Conservation (phyloP, 495 filamentous ascomycete species). For the Penicillium nucicola region DNA sequence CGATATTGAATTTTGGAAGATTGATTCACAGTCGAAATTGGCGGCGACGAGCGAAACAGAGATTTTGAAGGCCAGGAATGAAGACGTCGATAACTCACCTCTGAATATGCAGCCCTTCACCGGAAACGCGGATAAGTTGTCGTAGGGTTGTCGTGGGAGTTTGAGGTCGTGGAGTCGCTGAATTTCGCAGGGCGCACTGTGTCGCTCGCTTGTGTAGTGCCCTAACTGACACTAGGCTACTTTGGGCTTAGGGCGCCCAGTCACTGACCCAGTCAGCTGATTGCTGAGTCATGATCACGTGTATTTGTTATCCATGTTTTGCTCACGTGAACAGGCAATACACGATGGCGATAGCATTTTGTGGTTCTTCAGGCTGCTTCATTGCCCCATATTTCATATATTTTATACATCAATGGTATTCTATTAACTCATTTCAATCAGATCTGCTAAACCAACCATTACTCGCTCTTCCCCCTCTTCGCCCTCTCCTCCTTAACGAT, state of each 20-base stretch:
- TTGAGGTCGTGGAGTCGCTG: constrained; percentile 41
- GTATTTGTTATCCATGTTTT: no score
- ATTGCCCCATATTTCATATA: background rate
- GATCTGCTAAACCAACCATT: background rate
- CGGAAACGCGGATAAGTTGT: constrained; percentile 45
- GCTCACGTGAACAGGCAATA: no score
- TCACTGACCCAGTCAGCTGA: constrained; percentile 19
- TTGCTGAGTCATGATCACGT: constrained; percentile 15
- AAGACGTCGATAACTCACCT: constrained; percentile 38
- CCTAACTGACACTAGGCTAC: constrained; percentile 33
- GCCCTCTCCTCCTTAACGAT: constrained; percentile 50
- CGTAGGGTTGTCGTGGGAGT: constrained; percentile 43
- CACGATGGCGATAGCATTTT: background rate
- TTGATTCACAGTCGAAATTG: constrained; percentile 13
- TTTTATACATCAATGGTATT: no score
- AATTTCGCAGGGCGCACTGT: constrained; percentile 44
- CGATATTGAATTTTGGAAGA: constrained; percentile 17
- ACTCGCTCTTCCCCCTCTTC: constrained; percentile 37
- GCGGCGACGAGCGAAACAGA: constrained; percentile 28
- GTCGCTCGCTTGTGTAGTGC: constrained; percentile 47
- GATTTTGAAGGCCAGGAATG: constrained; percentile 14
- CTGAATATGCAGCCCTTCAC: constrained; percentile 49
- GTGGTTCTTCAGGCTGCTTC: background rate
- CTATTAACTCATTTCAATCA: no score
- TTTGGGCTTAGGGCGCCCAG: constrained; percentile 11